Evolutionary conservation across 163 green algal species (phyloP), one percentile per base, ranked within the genome.

Genomic region (Coccomyxa subellipsoidea): DNA sequence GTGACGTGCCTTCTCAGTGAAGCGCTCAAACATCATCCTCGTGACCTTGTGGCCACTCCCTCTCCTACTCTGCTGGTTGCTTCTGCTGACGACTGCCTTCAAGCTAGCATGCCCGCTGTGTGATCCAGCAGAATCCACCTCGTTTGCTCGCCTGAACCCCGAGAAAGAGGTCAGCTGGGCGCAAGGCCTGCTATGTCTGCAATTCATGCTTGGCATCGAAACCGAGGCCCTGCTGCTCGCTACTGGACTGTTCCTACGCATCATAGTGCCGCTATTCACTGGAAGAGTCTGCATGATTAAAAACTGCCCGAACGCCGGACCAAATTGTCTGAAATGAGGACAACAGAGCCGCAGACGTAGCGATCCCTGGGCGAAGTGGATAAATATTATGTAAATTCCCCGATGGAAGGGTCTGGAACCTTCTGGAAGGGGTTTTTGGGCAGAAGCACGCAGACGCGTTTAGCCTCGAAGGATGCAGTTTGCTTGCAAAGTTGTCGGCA

Each of bases 21-120:
- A 99, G 76, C 96, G 92, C 91, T 99, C 95, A 82, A 98, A 98
- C 95, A 97, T 98, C 87, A 91, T 90, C 29, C 77, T 78, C 0
- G 88, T 93, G n/a, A 84, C 77, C 29, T 37, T 40, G 18, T n/a
- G n/a, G 12, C 23, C 25, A 15, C 53, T 12, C 3, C 69, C 15
- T 23, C 76, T 25, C 18, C 77, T 78, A 7, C 76, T 72, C 29
- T 29, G 76, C 21, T 12, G n/a, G 6, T 15, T 36, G 32, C 69
- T 77, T 75, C 77, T 80, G 38, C 82, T 70, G 29, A 90, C 85
- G 5, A 79, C 79, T 27, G 77, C 79, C 77, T 86, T 76, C 40
- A 88, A 77, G 78, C 66, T 89, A 38, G 38, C 39, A 6, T 71
- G 21, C n/a, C 35, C 72, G 29, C 38, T 37, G 66, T 70, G 77